These are phyloP conservation scores for Cryptosporidium ryanae DNA, from an alignment of 169 alveolate species.

Conservation along the genomic window DNA sequence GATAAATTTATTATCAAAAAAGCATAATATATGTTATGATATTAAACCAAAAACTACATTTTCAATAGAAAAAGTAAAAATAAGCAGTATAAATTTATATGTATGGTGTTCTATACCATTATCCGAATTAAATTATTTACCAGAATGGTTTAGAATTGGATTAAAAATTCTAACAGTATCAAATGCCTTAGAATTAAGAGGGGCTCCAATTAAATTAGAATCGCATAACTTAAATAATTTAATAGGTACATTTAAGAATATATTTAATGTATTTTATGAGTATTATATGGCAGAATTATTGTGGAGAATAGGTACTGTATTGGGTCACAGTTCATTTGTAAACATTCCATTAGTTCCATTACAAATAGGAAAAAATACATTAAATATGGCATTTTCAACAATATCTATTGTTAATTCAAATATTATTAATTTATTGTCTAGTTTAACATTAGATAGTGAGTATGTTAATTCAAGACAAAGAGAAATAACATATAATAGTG, in stretches of 20 bases:
- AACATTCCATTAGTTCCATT: constrained; percentile 90
- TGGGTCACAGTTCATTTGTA: constrained; percentile 90
- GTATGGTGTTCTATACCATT: constrained; percentile 75
- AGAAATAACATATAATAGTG: constrained; percentile 47
- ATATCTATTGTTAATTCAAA: constrained; percentile 89
- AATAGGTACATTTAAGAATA: constrained; percentile 45
- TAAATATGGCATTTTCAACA: constrained; percentile 89
- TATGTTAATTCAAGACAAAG: constrained; percentile 89
- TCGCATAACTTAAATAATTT: constrained; percentile 62
- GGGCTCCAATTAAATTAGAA: constrained; percentile 74
- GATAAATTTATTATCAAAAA: constrained; percentile 21
- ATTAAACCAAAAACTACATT: constrained; percentile 37
- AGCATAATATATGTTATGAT: neutral
- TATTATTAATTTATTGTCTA: constrained; percentile 85
- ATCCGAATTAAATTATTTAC: constrained; percentile 26
- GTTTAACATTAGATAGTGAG: constrained; percentile 89
- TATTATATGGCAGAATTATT: constrained; percentile 76
- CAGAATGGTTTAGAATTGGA: constrained; percentile 73
- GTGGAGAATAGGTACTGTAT: constrained; percentile 83
- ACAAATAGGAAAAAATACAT: constrained; percentile 87
- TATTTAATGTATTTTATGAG: constrained; percentile 53
- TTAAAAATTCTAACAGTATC: constrained; percentile 71
- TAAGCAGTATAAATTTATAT: constrained; percentile 27
- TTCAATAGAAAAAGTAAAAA: constrained; percentile 56
- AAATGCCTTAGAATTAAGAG: constrained; percentile 67